Evolutionary conservation across 2,329 filamentous ascomycete genomes (phyloP), one percentile per base, ranked within the genome.

Genomic region (Sordariomycetes sp.): DNA sequence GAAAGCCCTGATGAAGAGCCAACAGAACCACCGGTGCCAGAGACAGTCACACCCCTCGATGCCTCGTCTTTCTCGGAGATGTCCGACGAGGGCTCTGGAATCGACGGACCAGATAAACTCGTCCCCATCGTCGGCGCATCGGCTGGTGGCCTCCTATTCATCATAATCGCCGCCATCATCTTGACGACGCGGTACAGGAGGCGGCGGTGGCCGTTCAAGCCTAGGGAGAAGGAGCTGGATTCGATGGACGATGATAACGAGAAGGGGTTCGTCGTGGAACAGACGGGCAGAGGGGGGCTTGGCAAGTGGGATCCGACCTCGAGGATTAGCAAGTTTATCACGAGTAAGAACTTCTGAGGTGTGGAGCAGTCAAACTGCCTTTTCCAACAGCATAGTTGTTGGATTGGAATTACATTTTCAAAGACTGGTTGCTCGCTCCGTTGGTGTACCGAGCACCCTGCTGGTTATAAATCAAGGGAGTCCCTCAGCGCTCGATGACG

Each of bases 151-250:
- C 42, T 57, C 20, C 42, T 61, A 6, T 48, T 59, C 17, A 45
- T 61, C 22, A 57, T 59, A 7, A 52, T 59, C 22, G n/a, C 60
- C 13, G 52, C 57, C 12, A n/a, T 61, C 4, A 54, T 58, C n/a
- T 52, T 61, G 36, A 56, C 54, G 10, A 60, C 58, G 39, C 36
- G 60, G 28, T 61, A 61, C 55, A 52, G 60, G 28, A 56, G 60
- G 50, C 52, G 53, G n/a, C 52, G 57, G 52, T 61, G 60, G 60
- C 60, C 60, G 10, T 61, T 61, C 25, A 52, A 54, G 2, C n/a
- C 8, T 20, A 55, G 54, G 45, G 54, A 36, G 32, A 10, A 48
- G 8, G 57, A 58, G 42, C 52, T 58, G 24, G 60, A 55, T 32
- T 58, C 56, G 50, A 34, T 28, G 20, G 57, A 59, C n/a, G 54